A percentile compares a stretch with the other conserved stretches of the same genome.
Evolutionary conservation across 495 filamentous ascomycete genomes (phyloP).

Genomic region (Penicillium mononematosum): DNA sequence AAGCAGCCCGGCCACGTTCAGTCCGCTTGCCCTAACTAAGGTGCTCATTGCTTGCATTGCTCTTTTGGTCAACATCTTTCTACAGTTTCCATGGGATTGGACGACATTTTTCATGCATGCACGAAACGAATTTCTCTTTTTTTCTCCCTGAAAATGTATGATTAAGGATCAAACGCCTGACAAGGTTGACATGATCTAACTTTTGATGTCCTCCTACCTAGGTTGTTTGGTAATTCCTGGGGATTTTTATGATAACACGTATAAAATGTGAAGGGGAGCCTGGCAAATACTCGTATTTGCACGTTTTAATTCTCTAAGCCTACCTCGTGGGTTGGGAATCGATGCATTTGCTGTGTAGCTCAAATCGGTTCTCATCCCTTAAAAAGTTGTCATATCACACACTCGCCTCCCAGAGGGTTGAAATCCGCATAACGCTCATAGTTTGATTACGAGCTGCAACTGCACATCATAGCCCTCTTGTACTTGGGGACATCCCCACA

Average conservation of each 20-base stretch:
- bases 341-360: neutral
- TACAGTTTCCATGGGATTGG: conserved; percentile 18
- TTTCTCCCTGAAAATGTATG: conserved; percentile 13
- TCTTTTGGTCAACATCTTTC: conserved; percentile 27
- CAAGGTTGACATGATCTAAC: conserved; percentile 14
- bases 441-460: conserved; percentile 59
- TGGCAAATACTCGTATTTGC: conserved; percentile 10
- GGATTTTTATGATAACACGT: conserved; percentile 1
- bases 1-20: conserved; percentile 97
- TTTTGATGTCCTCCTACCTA: conserved; percentile 5
- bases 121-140: conserved; percentile 18
- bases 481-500: conserved; percentile 81
- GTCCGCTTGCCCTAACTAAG: conserved; percentile 79
- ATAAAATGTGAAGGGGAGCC: conserved; percentile 7
- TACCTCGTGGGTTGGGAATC: neutral
- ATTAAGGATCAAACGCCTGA: conserved; percentile 15
- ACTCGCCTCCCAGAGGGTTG: neutral
- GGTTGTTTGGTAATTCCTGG: conserved; percentile 7
- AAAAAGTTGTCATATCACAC: neutral
- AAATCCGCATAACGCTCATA: neutral
- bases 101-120: conserved; percentile 15
- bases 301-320: neutral
- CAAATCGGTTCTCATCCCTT: neutral
- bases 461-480: conserved; percentile 84
- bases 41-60: conserved; percentile 10